These are phyloP conservation scores for Cudoniella acicularis DNA, from an alignment of 495 filamentous ascomycete genomes.

Conservation along the genomic window DNA sequence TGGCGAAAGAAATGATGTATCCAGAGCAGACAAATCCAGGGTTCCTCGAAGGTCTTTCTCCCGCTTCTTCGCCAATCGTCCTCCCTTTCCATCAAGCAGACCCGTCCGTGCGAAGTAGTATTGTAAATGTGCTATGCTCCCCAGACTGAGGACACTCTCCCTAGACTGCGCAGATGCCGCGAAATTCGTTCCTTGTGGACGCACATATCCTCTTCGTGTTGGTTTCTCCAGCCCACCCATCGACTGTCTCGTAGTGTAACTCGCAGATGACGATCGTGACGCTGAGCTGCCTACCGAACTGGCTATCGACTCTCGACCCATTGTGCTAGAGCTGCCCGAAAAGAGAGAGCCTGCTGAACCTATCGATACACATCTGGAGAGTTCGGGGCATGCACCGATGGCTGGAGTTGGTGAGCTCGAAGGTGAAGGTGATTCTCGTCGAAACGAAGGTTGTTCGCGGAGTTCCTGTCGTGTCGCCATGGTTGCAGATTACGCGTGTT, in stretches of 20 bases:
- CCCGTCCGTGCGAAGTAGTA: conserved; percentile 98
- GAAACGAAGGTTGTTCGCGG: conserved; percentile 22
- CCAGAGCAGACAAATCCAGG: conserved; percentile 35
- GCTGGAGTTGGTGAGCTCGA: conserved; percentile 64
- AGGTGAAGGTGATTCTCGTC: conserved; percentile 54
- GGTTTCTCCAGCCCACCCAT: conserved; percentile 39
- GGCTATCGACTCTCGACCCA: conserved; percentile 40
- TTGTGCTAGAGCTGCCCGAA: conserved; percentile 50
- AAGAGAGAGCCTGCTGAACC: conserved; percentile 68
- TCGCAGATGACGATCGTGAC: conserved; percentile 36
- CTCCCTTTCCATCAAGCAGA: conserved; percentile 88
- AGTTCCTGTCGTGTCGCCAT: conserved; percentile 18
- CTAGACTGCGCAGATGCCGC: conserved; percentile 82
- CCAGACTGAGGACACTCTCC: conserved; percentile 92
- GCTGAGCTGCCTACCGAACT: conserved; percentile 20
- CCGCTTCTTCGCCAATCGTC: conserved; percentile 67
- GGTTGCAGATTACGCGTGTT: background rate
- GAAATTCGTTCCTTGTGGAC: conserved; percentile 87
- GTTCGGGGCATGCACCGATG: conserved; percentile 57
- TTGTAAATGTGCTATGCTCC: conserved; percentile 94
- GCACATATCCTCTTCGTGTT: conserved; percentile 78
- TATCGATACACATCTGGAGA: conserved; percentile 72
- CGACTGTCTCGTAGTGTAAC: conserved; percentile 52
- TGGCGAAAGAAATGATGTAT: conserved; percentile 38
- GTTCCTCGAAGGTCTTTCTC: conserved; percentile 15